Conservation (phyloP, 768 basidiomycete genomes). For the Termitomyces bulborhizus region DNA sequence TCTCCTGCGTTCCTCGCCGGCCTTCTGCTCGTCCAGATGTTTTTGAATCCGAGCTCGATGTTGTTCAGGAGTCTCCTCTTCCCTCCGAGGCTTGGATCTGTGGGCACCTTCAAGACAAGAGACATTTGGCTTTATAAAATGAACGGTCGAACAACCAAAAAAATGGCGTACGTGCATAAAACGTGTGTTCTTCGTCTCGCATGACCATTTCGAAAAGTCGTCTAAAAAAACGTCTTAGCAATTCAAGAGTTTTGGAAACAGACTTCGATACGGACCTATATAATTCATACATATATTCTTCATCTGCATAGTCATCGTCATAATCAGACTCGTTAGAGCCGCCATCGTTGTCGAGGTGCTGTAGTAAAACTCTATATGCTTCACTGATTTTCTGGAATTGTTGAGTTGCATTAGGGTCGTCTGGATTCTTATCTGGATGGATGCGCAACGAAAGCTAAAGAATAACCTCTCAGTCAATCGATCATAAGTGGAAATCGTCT, state of each 20-base stretch:
- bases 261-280: conserved; percentile 33
- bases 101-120: conserved; percentile 5
- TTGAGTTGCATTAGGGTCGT: conserved; percentile 56
- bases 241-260: background rate
- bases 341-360: conserved; percentile 39
- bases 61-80: conserved; percentile 44
- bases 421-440: conserved; percentile 75
- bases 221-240: conserved; percentile 8
- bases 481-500: background rate
- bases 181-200: conserved; percentile 21
- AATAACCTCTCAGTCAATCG: background rate
- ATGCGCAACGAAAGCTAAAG: conserved; percentile 54
- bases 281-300: conserved; percentile 19
- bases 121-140: background rate
- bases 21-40: conserved; percentile 46
- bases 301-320: conserved; percentile 29
- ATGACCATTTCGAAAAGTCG: conserved; percentile 40
- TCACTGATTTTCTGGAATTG: conserved; percentile 66
- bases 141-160: background rate
- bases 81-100: conserved; percentile 16
- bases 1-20: conserved; percentile 46
- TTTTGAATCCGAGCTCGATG: conserved; percentile 45
- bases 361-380: conserved; percentile 58
- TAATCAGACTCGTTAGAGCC: conserved; percentile 24
- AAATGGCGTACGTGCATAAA: conserved; percentile 5